Percentiles rank a stretch among this genome's conserved stretches.
phyloP scores from a whole-genome alignment of 2,329 filamentous ascomycete species.

The Fusarium globosum region DNA sequence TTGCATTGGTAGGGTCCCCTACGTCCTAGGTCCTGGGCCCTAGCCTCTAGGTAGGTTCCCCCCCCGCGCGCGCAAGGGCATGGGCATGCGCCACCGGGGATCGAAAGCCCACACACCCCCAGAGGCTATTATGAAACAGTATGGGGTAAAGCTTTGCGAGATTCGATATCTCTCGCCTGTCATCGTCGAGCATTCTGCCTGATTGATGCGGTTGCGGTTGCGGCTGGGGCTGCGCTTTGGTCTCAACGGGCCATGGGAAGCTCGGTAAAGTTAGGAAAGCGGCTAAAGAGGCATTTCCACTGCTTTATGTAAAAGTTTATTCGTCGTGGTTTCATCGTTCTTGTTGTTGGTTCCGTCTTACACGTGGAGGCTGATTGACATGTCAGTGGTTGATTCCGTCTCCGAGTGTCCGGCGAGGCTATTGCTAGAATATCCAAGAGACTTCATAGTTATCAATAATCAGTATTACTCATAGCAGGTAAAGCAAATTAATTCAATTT shows the following conservation, averaged over 20 bases:
- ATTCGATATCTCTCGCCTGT: conserved; percentile 44
- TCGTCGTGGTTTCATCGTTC: background rate
- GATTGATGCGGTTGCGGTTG: background rate
- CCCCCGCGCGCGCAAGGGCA: conserved; percentile 5
- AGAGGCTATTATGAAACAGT: conserved; percentile 47
- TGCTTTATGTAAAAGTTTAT: background rate
- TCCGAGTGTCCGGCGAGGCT: background rate
- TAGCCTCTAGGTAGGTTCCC: background rate
- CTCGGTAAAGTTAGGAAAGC: background rate
- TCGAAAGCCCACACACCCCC: conserved; percentile 15
- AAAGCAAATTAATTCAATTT: background rate
- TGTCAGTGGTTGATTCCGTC: conserved; percentile 14
- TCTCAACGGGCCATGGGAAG: background rate
- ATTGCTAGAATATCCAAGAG: background rate
- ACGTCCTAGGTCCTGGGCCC: background rate
- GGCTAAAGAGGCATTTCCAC: conserved; percentile 19
- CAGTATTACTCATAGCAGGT: background rate
- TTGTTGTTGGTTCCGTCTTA: conserved; percentile 11
- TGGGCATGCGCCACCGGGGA: conserved; percentile 22
- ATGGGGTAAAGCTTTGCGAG: conserved; percentile 43
- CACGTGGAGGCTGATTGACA: conserved; percentile 15
- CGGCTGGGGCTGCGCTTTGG: background rate
- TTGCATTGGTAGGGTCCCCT: conserved; percentile 21
- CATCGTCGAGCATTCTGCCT: conserved; percentile 31
- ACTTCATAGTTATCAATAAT: background rate